These are phyloP conservation scores for Zizania palustris DNA, from an alignment of 202 grass and related monocot species.

Conservation along the genomic window DNA sequence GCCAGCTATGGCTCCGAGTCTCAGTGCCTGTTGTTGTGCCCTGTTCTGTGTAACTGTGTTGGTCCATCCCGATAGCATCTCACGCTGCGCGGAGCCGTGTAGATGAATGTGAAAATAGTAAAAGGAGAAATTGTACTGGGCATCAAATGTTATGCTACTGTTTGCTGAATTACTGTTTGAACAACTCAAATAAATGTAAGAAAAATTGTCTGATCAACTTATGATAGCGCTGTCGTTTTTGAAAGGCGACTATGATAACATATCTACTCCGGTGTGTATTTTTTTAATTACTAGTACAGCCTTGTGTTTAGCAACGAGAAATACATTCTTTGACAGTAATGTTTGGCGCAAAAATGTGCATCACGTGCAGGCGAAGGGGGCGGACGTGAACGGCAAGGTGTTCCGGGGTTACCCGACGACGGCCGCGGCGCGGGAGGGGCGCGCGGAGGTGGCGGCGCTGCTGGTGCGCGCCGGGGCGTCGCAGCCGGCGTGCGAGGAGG, in stretches of 20 bases:
- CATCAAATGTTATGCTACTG: neutral
- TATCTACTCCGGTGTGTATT: neutral
- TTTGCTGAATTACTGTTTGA: neutral
- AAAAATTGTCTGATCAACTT: neutral
- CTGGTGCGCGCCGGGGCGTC: constrained; percentile 78
- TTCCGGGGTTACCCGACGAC: constrained; percentile 80
- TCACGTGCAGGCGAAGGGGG: constrained; percentile 65
- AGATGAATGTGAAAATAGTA: neutral
- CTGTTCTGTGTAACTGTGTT: constrained; percentile 9
- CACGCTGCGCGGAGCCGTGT: neutral
- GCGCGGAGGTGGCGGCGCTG: constrained; percentile 68
- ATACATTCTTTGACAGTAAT: neutral
- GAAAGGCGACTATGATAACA: too few species aligned
- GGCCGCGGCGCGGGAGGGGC: constrained; percentile 77
- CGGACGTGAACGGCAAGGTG: constrained; percentile 89
- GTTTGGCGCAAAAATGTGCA: neutral
- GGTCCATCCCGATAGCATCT: neutral
- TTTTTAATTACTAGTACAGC: neutral
- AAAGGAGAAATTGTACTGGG: neutral
- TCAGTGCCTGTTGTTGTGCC: constrained; percentile 6
- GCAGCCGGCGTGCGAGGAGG: constrained; percentile 94
- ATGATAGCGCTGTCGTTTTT: neutral
- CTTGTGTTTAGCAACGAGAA: neutral
- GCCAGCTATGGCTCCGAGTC: constrained; percentile 33
- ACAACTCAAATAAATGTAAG: neutral